Evolutionary conservation across 2,329 filamentous ascomycete species (phyloP).

Genomic region (Calonectria pauciramosa): DNA sequence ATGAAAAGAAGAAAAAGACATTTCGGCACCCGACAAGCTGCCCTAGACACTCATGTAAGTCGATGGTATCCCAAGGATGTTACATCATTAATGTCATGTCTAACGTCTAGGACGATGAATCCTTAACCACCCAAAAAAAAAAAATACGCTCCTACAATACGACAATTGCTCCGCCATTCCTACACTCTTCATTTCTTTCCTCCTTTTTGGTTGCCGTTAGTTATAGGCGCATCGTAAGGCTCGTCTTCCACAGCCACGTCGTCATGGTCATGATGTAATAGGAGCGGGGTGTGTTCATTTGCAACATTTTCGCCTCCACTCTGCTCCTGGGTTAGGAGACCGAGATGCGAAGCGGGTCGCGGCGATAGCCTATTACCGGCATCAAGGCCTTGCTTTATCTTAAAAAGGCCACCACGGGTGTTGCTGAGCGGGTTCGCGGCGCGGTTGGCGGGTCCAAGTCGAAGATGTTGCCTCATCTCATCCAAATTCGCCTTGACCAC

Average conservation of each 20-base stretch:
- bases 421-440: slow-evolving; percentile 72
- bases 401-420: slow-evolving; percentile 74
- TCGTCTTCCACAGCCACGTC: slow-evolving; percentile 36
- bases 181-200: slow-evolving; percentile 1
- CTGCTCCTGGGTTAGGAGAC: slow-evolving; percentile 27
- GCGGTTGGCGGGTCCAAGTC: slow-evolving; percentile 76
- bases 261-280: slow-evolving; percentile 36
- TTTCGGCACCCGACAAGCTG: background rate
- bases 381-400: slow-evolving; percentile 69
- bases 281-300: slow-evolving; percentile 49
- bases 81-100: slow-evolving; percentile 2
- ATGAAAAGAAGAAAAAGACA: background rate
- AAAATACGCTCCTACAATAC: background rate
- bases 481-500: slow-evolving; percentile 72
- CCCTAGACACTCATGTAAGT: background rate
- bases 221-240: slow-evolving; percentile 27
- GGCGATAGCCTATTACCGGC: slow-evolving; percentile 34
- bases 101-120: background rate
- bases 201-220: slow-evolving; percentile 42
- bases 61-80: background rate
- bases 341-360: slow-evolving; percentile 42
- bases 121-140: background rate
- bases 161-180: background rate
- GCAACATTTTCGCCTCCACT: slow-evolving; percentile 1
- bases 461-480: slow-evolving; percentile 74